Base-by-base conservation (phyloP, 495 filamentous ascomycete species). In the Patellaria atrata region DNA sequence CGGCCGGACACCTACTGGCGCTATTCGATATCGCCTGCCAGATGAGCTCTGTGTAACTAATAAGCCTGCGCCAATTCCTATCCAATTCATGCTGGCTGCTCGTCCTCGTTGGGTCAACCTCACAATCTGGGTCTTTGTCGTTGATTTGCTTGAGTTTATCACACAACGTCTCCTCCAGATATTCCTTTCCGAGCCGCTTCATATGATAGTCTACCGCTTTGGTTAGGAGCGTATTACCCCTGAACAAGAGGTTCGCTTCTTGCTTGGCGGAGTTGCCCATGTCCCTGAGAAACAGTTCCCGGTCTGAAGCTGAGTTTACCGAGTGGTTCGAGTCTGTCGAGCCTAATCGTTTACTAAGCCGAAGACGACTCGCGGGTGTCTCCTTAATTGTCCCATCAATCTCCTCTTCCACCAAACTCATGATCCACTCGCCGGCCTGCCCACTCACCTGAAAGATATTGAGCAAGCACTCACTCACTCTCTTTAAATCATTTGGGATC, bases 401-500 rank as follows among this genome's bases (percentile, higher is more conserved):
- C 54, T 99, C 89, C 45, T 94, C 85, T 51, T 99, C 91, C 8
- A 92, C 81, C 32, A 99, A 64, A 2, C 79, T 73, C 59, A 82
- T 89, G 18, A 99, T 68, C 89, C 89, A 99, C 32, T 94, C 83
- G 23, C 68, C 73, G 9, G 81, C 78, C 33, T 73, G 72, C 3
- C 83, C 85, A n/a, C 82, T 85, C 9, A 94, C 91, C 52, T 99
- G 89, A 49, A 81, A 99, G 34, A 99, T 91, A 48, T 94, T 83
- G 44, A 96, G 63, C 28, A 99, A 70, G 22, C 79, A 75, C 48
- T 94, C 84, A 6, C 83, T 77, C n/a, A 96, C 60, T 16, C 73
- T 65, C 43, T 74, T 76, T 24, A 94, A 63, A 47, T 82, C 75
- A 0, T 71, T 71, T 5, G 84, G 81, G 44, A 93, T 62, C 30